A percentile compares a stretch with the other conserved stretches of the same genome.
Evolutionary conservation across 2,329 filamentous ascomycete genomes (phyloP).

Genomic region (Falciphora oryzae): DNA sequence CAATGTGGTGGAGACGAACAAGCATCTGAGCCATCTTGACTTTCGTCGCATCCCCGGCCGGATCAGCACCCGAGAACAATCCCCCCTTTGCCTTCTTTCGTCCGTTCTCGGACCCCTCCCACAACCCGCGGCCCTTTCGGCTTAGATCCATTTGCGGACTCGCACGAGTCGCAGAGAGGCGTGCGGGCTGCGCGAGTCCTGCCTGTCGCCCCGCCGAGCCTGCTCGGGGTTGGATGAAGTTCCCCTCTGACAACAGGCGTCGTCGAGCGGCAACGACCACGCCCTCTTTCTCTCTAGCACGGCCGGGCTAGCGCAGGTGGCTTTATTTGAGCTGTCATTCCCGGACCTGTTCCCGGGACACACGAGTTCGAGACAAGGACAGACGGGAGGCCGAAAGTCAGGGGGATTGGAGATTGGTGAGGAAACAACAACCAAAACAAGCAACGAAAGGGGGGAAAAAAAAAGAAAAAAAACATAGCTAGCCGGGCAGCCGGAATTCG

Average conservation of each 20-base stretch:
- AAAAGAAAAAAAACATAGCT: background rate
- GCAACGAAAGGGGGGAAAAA: too few relatives aligned
- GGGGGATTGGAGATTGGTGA: too few relatives aligned
- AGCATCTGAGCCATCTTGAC: background rate
- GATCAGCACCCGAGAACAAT: background rate
- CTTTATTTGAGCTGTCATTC: too few relatives aligned
- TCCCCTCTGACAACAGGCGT: too few relatives aligned
- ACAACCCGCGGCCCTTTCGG: background rate
- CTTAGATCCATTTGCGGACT: background rate
- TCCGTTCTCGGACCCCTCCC: background rate
- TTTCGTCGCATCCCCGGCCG: slow-evolving; percentile 1
- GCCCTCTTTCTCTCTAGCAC: too few relatives aligned
- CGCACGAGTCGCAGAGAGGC: too few relatives aligned
- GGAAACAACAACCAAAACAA: background rate
- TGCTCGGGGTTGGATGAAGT: too few relatives aligned
- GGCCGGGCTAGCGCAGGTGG: too few relatives aligned
- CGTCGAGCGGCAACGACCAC: too few relatives aligned
- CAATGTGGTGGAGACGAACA: background rate
- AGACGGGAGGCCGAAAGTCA: background rate
- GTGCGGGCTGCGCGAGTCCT: too few relatives aligned
- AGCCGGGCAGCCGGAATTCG: background rate
- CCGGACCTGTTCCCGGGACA: background rate
- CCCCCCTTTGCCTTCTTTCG: background rate
- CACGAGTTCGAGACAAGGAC: background rate
- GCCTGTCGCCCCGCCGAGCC: too few relatives aligned